phyloP scores from a whole-genome alignment of 345 rosid species.

The Durio zibethinus region DNA sequence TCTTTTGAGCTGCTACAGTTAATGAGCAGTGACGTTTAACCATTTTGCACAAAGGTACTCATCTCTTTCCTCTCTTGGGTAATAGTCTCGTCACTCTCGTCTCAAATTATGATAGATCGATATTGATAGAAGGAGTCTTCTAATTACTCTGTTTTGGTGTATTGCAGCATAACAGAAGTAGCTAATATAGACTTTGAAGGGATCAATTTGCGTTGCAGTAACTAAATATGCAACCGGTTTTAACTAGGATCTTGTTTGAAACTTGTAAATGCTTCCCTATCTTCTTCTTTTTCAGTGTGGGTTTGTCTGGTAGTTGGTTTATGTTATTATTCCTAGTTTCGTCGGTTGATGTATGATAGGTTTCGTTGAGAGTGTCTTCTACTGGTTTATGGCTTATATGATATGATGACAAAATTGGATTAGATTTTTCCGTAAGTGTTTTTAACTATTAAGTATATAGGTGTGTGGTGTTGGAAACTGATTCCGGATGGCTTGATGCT shows the following conservation, averaged over 20 bases:
- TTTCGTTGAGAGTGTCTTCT: neutral
- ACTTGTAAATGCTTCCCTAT: neutral
- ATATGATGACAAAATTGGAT: neutral
- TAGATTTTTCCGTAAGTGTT: neutral
- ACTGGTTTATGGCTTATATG: neutral
- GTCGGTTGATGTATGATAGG: neutral
- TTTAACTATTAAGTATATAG: neutral
- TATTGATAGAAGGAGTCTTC: neutral
- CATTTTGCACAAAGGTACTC: constrained; percentile 8
- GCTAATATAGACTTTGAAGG: neutral
- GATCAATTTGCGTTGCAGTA: neutral
- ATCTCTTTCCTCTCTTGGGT: neutral
- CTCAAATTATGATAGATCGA: neutral
- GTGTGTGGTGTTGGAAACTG: neutral
- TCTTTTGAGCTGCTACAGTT: constrained; percentile 2
- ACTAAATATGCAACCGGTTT: neutral
- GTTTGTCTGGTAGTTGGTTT: neutral
- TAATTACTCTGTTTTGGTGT: neutral
- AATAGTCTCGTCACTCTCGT: neutral
- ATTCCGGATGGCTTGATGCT: neutral
- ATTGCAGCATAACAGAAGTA: constrained; percentile 3
- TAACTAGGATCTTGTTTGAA: neutral
- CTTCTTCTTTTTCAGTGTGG: neutral
- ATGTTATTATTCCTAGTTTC: neutral
- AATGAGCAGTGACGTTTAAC: neutral